phyloP scores from a whole-genome alignment of 208 protist genomes.

The Trypanosoma scelopori region DNA sequence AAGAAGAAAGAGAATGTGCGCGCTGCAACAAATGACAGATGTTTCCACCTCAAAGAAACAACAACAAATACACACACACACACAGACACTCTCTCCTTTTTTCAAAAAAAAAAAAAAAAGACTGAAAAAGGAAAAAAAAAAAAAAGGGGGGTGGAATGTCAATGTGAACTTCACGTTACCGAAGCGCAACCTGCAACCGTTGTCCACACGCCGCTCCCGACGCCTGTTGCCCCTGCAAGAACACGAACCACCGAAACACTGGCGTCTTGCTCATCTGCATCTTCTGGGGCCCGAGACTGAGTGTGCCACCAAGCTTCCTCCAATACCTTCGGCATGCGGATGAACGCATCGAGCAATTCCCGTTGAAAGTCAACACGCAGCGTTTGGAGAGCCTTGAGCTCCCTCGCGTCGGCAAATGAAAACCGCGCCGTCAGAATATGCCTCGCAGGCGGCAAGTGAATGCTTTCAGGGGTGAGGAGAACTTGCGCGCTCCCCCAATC shows the following conservation, averaged over 20 bases:
- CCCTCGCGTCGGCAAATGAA: constrained; percentile 56
- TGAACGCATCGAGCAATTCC: constrained; percentile 16
- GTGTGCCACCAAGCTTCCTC: constrained; percentile 8
- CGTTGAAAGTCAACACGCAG: constrained; percentile 61
- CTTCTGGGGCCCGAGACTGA: neutral
- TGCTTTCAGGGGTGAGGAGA: constrained; percentile 32
- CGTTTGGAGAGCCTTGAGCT: constrained; percentile 55
- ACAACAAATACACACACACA: too few species aligned
- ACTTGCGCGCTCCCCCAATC: constrained; percentile 44
- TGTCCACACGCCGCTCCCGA: neutral
- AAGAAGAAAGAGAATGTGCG: neutral
- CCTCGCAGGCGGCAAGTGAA: constrained; percentile 55
- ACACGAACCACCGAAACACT: constrained; percentile 4
- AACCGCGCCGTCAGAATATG: constrained; percentile 72
- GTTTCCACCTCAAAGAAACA: too few species aligned
- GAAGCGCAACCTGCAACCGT: neutral
- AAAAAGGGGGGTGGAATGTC: neutral
- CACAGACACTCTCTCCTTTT: too few species aligned
- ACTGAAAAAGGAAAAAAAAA: constrained; percentile 1
- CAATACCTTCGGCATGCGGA: constrained; percentile 14
- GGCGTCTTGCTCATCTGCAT: constrained; percentile 3
- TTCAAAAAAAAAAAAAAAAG: constrained; percentile 3
- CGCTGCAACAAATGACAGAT: too few species aligned
- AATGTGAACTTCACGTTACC: neutral
- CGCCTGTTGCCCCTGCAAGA: neutral